phyloP scores from a whole-genome alignment of 805 yeast species.

The Yarrowia porcina region DNA sequence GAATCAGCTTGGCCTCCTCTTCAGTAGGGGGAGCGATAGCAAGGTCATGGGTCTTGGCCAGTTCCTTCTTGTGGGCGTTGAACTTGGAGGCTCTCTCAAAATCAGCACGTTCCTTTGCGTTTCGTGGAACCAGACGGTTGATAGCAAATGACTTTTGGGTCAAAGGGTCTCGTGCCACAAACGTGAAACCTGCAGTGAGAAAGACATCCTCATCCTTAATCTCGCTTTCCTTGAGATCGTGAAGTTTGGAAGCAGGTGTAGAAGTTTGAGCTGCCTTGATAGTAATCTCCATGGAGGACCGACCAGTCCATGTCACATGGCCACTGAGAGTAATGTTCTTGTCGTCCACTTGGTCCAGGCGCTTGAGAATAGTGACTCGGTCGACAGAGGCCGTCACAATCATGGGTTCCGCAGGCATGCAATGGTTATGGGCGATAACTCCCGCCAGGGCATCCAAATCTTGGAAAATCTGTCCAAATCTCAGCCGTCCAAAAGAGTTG shows the following conservation, averaged over 20 bases:
- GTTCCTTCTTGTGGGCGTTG: constrained; percentile 78
- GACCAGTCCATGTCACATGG: constrained; percentile 91
- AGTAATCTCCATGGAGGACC: constrained; percentile 91
- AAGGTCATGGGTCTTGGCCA: constrained; percentile 62
- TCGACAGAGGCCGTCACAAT: constrained; percentile 95
- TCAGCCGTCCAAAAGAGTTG: constrained; percentile 83
- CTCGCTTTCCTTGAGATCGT: constrained; percentile 50
- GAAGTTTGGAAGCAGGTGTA: constrained; percentile 49
- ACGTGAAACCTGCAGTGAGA: constrained; percentile 86
- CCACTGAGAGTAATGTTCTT: constrained; percentile 83
- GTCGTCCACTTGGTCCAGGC: constrained; percentile 71
- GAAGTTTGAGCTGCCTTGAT: constrained; percentile 82
- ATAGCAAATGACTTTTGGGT: constrained; percentile 89
- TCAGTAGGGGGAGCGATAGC: constrained; percentile 68
- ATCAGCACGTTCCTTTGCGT: constrained; percentile 75
- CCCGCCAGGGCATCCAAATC: constrained; percentile 94
- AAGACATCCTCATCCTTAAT: constrained; percentile 68
- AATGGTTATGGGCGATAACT: constrained; percentile 85
- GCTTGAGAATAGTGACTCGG: constrained; percentile 79
- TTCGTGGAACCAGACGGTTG: constrained; percentile 71
- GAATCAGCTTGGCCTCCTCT: constrained; percentile 70
- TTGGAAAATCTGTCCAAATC: constrained; percentile 91
- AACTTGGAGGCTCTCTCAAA: constrained; percentile 86
- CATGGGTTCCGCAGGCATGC: constrained; percentile 90
- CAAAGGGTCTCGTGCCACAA: constrained; percentile 90